Evolutionary conservation across 2,329 filamentous ascomycete species (phyloP).

Genomic region (Dryadomyces quercivorus): DNA sequence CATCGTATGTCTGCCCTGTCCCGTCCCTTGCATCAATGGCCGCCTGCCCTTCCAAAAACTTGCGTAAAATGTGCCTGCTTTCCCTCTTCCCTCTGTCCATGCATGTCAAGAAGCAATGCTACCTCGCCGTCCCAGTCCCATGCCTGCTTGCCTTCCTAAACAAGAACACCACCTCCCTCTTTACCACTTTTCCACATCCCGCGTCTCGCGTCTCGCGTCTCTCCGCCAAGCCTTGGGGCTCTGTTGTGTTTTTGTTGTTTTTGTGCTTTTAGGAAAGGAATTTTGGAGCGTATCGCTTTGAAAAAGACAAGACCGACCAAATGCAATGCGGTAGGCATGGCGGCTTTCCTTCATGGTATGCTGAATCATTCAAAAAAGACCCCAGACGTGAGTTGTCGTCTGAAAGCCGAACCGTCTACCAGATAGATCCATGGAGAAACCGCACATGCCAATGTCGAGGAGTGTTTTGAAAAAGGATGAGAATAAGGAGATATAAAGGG

Average conservation of each 20-base stretch:
- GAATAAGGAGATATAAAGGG: too few relatives aligned
- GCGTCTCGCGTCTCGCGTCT: neutral
- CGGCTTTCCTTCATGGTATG: too few relatives aligned
- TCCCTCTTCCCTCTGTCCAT: neutral
- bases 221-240: neutral
- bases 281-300: too few relatives aligned
- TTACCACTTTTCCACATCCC: neutral
- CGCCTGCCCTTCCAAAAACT: too few relatives aligned
- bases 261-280: neutral
- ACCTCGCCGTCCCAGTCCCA: neutral
- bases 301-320: too few relatives aligned
- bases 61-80: neutral
- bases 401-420: too few relatives aligned
- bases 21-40: neutral
- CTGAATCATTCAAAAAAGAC: too few relatives aligned
- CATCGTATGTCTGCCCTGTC: neutral
- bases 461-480: too few relatives aligned
- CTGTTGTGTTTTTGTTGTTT: neutral
- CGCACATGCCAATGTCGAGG: too few relatives aligned
- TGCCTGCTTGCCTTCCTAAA: neutral
- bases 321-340: too few relatives aligned
- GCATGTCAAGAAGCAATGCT: neutral
- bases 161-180: neutral
- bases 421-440: too few relatives aligned
- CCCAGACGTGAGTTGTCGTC: too few relatives aligned